phyloP scores from a whole-genome alignment of 371 early-diverging fungal species.

The Mucor saturninus region DNA sequence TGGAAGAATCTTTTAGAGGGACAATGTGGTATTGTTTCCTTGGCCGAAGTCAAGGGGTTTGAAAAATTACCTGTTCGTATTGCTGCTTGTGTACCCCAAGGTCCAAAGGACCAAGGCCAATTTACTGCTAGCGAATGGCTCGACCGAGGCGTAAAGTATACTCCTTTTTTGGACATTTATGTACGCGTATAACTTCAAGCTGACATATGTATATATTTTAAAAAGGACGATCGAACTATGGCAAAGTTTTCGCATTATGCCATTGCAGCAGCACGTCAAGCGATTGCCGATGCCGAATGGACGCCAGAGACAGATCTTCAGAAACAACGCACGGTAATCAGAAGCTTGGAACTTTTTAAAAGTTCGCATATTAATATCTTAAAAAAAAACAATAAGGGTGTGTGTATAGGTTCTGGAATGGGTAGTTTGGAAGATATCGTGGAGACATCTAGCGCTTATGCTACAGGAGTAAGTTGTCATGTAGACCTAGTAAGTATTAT shows the following conservation, averaged over 20 bases:
- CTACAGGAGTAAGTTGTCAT: slow-evolving; percentile 49
- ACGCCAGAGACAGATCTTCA: slow-evolving; percentile 51
- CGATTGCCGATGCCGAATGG: slow-evolving; percentile 85
- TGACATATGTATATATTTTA: no score
- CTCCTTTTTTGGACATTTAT: no score
- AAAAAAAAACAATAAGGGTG: slow-evolving; percentile 59
- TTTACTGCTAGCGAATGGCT: slow-evolving; percentile 79
- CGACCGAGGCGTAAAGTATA: slow-evolving; percentile 62
- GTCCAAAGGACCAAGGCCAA: slow-evolving; percentile 54
- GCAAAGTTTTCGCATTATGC: slow-evolving; percentile 90
- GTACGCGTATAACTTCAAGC: no score
- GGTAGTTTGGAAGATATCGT: slow-evolving; percentile 89
- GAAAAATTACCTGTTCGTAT: slow-evolving; percentile 79
- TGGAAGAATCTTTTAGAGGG: slow-evolving; percentile 82
- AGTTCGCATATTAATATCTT: no score
- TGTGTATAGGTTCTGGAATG: slow-evolving; percentile 92
- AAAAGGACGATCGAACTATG: slow-evolving; percentile 79
- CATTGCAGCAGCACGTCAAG: slow-evolving; percentile 84
- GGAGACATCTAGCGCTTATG: slow-evolving; percentile 57
- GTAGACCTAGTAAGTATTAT: no score
- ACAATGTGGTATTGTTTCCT: slow-evolving; percentile 79
- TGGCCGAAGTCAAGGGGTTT: slow-evolving; percentile 49
- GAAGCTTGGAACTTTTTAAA: no score
- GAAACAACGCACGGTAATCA: slow-evolving; percentile 61
- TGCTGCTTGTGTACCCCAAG: slow-evolving; percentile 76